phyloP scores from a whole-genome alignment of 169 alveolate species.

The Eimeria sp. region DNA sequence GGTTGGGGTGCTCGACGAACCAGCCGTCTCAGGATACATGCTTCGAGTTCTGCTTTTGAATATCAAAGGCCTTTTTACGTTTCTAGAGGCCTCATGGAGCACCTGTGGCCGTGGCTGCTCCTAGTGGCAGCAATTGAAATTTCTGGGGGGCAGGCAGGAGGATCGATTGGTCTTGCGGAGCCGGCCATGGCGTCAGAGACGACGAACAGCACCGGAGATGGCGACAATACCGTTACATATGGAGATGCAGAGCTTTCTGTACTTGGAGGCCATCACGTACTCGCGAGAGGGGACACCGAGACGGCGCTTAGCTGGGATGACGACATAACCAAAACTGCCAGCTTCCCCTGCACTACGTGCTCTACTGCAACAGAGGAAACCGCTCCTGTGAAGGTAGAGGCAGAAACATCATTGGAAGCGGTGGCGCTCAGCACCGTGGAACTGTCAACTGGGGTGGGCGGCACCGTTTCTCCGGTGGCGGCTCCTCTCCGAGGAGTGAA shows the following conservation, averaged over 20 bases:
- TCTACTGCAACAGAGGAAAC: background rate
- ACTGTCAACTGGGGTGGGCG: background rate
- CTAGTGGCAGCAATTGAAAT: conserved; percentile 14
- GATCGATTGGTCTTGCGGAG: conserved; percentile 40
- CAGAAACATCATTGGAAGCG: background rate
- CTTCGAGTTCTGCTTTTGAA: background rate
- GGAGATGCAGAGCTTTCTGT: background rate
- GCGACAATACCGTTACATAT: background rate
- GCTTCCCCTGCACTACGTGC: conserved; percentile 24
- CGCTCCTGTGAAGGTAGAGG: conserved; percentile 7
- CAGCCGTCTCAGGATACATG: background rate
- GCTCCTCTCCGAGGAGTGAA: background rate
- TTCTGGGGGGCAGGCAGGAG: conserved; percentile 17
- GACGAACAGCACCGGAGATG: background rate
- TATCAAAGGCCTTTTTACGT: background rate
- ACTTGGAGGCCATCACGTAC: background rate
- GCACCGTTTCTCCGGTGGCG: background rate
- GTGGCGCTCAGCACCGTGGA: background rate
- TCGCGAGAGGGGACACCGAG: conserved; percentile 1
- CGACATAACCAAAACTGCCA: background rate
- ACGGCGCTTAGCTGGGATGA: conserved; percentile 14
- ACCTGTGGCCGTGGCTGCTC: conserved; percentile 25
- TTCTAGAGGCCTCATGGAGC: background rate
- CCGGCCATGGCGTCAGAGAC: conserved; percentile 1
- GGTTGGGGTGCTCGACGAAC: background rate